Conservation (phyloP, 2,329 filamentous ascomycete genomes). For the Hypoxylon sp. region DNA sequence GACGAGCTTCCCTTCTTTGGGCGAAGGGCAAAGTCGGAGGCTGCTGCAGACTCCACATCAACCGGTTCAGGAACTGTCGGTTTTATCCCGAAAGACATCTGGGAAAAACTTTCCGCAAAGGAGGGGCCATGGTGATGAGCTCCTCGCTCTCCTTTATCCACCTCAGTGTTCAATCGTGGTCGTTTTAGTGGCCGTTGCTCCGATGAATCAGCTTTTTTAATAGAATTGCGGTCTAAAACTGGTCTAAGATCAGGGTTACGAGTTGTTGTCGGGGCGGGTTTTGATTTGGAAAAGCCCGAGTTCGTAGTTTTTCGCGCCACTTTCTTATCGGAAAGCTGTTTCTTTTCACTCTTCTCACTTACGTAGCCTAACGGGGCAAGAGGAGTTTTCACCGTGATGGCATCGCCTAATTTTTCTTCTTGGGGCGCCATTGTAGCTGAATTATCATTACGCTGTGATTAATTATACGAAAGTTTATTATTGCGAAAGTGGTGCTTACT, state of each 20-base stretch:
- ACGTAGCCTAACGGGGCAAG: constrained; percentile 15
- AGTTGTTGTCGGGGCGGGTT: constrained; percentile 21
- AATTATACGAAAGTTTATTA: background rate
- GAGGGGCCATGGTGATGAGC: constrained; percentile 27
- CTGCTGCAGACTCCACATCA: constrained; percentile 40
- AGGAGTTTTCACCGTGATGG: constrained; percentile 41
- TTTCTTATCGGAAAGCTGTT: constrained; percentile 46
- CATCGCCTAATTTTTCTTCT: constrained; percentile 35
- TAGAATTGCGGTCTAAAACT: constrained; percentile 29
- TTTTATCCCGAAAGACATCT: constrained; percentile 32
- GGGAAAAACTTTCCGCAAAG: constrained; percentile 34
- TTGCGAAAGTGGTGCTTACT: constrained; percentile 5
- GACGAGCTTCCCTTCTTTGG: constrained; percentile 42
- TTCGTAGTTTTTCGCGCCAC: constrained; percentile 48
- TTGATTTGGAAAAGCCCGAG: constrained; percentile 15
- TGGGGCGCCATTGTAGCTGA: constrained; percentile 8
- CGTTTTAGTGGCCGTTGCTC: constrained; percentile 43
- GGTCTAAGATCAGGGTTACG: constrained; percentile 11
- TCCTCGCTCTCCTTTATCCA: constrained; percentile 31
- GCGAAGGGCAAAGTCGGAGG: constrained; percentile 50
- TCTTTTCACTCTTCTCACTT: constrained; percentile 48
- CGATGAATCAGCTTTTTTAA: constrained; percentile 22
- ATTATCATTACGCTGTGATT: constrained; percentile 13
- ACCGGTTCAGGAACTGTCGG: constrained; percentile 35
- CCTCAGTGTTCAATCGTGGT: constrained; percentile 35